Conservation (phyloP, 2,329 filamentous ascomycete species). For the Ophiosphaerella korrae region DNA sequence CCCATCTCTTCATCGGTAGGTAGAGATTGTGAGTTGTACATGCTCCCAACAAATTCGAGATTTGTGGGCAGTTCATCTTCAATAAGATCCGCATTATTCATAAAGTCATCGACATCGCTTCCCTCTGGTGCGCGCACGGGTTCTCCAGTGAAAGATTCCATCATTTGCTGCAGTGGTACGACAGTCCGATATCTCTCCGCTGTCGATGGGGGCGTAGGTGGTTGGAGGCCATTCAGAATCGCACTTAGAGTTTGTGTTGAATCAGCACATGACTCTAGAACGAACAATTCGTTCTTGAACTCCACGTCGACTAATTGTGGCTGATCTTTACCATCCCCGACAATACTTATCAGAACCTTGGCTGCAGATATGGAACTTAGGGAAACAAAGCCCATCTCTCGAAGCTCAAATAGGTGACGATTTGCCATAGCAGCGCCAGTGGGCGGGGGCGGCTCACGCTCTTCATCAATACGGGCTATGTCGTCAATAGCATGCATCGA, state of each 20-base stretch:
- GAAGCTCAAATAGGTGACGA: slow-evolving; percentile 56
- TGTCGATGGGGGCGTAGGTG: slow-evolving; percentile 80
- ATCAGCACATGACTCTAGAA: slow-evolving; percentile 94
- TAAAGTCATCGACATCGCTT: slow-evolving; percentile 55
- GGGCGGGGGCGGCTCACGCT: slow-evolving; percentile 15
- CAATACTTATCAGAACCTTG: slow-evolving; percentile 67
- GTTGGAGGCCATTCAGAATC: slow-evolving; percentile 78
- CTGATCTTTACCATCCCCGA: slow-evolving; percentile 60
- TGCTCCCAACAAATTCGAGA: slow-evolving; percentile 59
- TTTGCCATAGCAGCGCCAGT: slow-evolving; percentile 26
- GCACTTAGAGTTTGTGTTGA: slow-evolving; percentile 91
- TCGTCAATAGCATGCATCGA: slow-evolving; percentile 85
- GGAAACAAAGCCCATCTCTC: slow-evolving; percentile 77
- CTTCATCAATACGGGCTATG: slow-evolving; percentile 53
- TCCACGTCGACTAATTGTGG: slow-evolving; percentile 77
- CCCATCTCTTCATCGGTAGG: slow-evolving; percentile 50
- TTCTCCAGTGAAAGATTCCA: slow-evolving; percentile 88
- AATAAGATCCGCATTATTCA: slow-evolving; percentile 46
- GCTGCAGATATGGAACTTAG: slow-evolving; percentile 88
- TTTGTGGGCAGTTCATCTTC: slow-evolving; percentile 49
- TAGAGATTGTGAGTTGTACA: slow-evolving; percentile 54
- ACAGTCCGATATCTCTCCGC: slow-evolving; percentile 86
- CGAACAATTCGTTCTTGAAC: slow-evolving; percentile 81
- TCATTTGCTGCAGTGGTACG: slow-evolving; percentile 83
- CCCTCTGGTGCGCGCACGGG: slow-evolving; percentile 70